A percentile compares a stretch with the other conserved stretches of the same genome.
These are phyloP conservation scores for Podaxis sp. DNA, from an alignment of 768 basidiomycete species.

Conservation along the genomic window DNA sequence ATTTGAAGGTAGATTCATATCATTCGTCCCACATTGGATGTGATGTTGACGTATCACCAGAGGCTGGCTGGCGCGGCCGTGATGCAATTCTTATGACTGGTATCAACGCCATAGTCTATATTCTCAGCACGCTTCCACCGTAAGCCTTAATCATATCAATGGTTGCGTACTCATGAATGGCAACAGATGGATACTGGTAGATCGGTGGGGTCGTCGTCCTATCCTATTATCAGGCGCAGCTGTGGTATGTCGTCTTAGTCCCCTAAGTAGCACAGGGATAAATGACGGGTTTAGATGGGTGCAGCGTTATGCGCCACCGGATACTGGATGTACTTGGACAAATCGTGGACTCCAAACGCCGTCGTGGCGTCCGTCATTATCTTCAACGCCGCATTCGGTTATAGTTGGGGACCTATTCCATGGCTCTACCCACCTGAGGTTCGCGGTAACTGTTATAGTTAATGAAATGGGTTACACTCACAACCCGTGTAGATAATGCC, in stretches of 20 bases:
- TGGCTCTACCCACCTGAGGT: slow-evolving; percentile 83
- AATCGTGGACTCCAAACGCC: slow-evolving; percentile 73
- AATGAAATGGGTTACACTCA: not conserved
- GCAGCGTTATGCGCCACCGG: slow-evolving; percentile 72
- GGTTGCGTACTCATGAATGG: not conserved
- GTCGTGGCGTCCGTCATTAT: slow-evolving; percentile 86
- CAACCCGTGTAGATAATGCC: slow-evolving; percentile 66
- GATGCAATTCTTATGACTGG: slow-evolving; percentile 92
- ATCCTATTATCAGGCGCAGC: slow-evolving; percentile 81
- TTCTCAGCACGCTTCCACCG: slow-evolving; percentile 76
- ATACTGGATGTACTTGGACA: slow-evolving; percentile 87
- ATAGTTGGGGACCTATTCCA: slow-evolving; percentile 81
- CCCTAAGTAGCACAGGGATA: not conserved
- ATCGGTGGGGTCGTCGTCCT: slow-evolving; percentile 78
- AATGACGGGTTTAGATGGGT: slow-evolving; percentile 60
- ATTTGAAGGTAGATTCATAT: slow-evolving; percentile 64
- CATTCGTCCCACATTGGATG: not conserved
- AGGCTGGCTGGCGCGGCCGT: slow-evolving; percentile 89
- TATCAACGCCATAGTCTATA: slow-evolving; percentile 76
- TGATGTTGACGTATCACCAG: slow-evolving; percentile 34
- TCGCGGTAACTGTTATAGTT: not conserved
- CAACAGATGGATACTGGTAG: slow-evolving; percentile 85
- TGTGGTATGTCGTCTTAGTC: slow-evolving; percentile 41
- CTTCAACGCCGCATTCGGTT: slow-evolving; percentile 91
- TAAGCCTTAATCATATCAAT: slow-evolving; percentile 29